These are phyloP conservation scores for Serendipita sp. DNA, from an alignment of 768 basidiomycete species.

Conservation along the genomic window DNA sequence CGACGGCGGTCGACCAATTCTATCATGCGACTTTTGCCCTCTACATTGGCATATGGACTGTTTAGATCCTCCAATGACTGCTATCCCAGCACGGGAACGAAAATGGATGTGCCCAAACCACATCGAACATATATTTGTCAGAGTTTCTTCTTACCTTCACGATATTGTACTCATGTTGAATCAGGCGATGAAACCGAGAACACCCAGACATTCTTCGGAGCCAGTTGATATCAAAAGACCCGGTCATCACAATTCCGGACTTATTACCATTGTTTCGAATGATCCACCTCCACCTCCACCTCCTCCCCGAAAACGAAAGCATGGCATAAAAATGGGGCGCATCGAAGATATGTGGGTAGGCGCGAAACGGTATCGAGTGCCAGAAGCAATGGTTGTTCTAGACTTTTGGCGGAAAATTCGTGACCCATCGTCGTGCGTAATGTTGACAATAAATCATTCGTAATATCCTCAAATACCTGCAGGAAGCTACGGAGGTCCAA, in stretches of 20 bases:
- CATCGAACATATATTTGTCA: conserved; percentile 67
- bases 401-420: conserved; percentile 88
- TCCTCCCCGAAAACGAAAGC: conserved; percentile 3
- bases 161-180: not conserved
- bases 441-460: not conserved
- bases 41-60: conserved; percentile 97
- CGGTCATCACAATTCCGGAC: conserved; percentile 75
- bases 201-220: conserved; percentile 47
- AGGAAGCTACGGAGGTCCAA: not conserved
- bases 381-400: conserved; percentile 77
- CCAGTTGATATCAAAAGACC: conserved; percentile 63
- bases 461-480: not conserved
- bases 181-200: conserved; percentile 42
- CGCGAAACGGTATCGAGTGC: conserved; percentile 79
- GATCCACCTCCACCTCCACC: conserved; percentile 21
- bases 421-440: not conserved
- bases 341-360: conserved; percentile 20
- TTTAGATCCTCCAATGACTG: conserved; percentile 72
- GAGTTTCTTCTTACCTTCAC: conserved; percentile 18
- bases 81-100: conserved; percentile 71
- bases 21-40: conserved; percentile 90
- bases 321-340: conserved; percentile 9
- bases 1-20: conserved; percentile 31
- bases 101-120: conserved; percentile 99
- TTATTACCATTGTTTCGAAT: conserved; percentile 68